Evolutionary conservation across 352 stramenopile species (phyloP).

Genomic region (Phytophthora syringae): DNA sequence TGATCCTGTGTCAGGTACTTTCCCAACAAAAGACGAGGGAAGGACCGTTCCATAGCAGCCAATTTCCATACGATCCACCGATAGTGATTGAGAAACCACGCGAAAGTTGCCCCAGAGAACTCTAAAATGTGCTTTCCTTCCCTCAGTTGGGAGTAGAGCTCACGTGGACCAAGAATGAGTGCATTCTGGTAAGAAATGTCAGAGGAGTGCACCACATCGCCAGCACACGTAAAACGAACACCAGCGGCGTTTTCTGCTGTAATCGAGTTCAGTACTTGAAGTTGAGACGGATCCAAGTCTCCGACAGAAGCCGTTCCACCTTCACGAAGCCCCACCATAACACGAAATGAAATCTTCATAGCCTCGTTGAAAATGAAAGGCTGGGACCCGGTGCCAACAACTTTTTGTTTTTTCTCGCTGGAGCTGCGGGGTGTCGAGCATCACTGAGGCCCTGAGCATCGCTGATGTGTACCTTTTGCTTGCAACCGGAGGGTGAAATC

Average conservation of each 20-base stretch:
- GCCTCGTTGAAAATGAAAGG: conserved; percentile 44
- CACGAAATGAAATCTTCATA: conserved; percentile 52
- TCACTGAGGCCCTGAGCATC: conserved; percentile 10
- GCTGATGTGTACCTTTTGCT: conserved; percentile 29
- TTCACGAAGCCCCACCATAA: conserved; percentile 17
- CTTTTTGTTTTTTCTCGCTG: conserved; percentile 34
- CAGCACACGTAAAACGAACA: conserved; percentile 38
- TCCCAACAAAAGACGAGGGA: conserved; percentile 51
- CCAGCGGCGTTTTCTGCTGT: conserved; percentile 37
- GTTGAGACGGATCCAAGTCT: conserved; percentile 7
- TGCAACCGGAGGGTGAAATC: conserved; percentile 53
- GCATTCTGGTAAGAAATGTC: conserved; percentile 19
- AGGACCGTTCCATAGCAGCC: conserved; percentile 57
- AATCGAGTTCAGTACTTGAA: conserved; percentile 39
- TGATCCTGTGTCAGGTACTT: conserved; percentile 70
- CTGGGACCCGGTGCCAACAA: neutral
- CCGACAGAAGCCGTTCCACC: conserved; percentile 3
- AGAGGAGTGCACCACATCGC: conserved; percentile 4
- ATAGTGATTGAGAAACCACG: conserved; percentile 81
- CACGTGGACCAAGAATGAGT: conserved; percentile 22
- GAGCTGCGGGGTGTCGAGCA: neutral
- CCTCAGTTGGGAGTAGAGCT: conserved; percentile 52
- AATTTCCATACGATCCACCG: conserved; percentile 81
- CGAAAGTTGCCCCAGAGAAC: conserved; percentile 42
- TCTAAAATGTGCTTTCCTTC: conserved; percentile 32